Percentiles rank a stretch among this genome's conserved stretches.
These are phyloP conservation scores for Dactylellina cionopaga DNA, from an alignment of 2,329 filamentous ascomycete genomes.

Conservation along the genomic window DNA sequence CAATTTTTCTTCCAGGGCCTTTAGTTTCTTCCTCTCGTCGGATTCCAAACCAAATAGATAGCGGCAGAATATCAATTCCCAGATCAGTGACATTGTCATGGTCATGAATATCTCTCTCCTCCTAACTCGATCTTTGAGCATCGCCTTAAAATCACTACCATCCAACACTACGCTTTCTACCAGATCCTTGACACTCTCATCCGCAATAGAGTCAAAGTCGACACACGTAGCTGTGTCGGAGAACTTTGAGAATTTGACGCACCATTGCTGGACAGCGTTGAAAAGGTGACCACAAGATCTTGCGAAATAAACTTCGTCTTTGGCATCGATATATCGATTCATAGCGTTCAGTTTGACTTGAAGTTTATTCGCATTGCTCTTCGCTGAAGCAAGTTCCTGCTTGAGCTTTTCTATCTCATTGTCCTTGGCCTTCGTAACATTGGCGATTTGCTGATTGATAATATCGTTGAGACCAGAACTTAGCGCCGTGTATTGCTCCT, in stretches of 20 bases:
- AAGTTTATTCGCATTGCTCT: slow-evolving; percentile 70
- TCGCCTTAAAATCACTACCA: slow-evolving; percentile 88
- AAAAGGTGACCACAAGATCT: slow-evolving; percentile 92
- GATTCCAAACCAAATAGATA: slow-evolving; percentile 99
- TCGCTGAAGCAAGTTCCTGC: slow-evolving; percentile 78
- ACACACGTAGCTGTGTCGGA: slow-evolving; percentile 64
- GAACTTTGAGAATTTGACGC: slow-evolving; percentile 96
- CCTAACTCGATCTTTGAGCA: slow-evolving; percentile 85
- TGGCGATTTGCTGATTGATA: slow-evolving; percentile 70
- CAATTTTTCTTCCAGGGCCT: slow-evolving; percentile 90
- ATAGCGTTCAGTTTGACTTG: slow-evolving; percentile 69
- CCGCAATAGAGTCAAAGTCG: slow-evolving; percentile 73
- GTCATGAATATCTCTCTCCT: slow-evolving; percentile 97
- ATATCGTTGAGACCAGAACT: slow-evolving; percentile 72
- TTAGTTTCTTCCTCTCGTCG: slow-evolving; percentile 96
- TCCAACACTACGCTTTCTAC: slow-evolving; percentile 95
- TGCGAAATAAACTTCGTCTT: slow-evolving; percentile 95
- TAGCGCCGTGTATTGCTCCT: slow-evolving; percentile 71
- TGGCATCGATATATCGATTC: slow-evolving; percentile 76
- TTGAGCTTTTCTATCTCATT: slow-evolving; percentile 81
- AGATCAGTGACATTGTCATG: slow-evolving; percentile 98
- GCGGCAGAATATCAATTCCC: slow-evolving; percentile 97
- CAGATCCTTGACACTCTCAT: slow-evolving; percentile 92
- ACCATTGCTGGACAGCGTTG: slow-evolving; percentile 96
- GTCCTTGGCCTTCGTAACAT: slow-evolving; percentile 81